phyloP scores from a whole-genome alignment of 257 asterid species.

The Orobanche coerulescens region DNA sequence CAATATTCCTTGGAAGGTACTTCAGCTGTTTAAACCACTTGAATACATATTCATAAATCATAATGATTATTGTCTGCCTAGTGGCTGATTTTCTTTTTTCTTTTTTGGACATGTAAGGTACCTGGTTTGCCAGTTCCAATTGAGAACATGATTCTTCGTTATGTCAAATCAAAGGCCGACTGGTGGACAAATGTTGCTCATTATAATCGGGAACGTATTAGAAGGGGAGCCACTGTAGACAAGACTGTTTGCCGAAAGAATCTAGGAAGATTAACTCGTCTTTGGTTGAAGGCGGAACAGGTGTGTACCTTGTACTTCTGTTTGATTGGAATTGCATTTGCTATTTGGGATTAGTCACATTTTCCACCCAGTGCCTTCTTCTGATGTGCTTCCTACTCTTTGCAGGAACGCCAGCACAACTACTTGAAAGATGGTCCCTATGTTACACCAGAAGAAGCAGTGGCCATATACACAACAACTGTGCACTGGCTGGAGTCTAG shows the following conservation, averaged over 20 bases:
- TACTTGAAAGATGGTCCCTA: conserved; percentile 95
- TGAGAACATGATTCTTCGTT: conserved; percentile 99
- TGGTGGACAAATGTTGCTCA: conserved; percentile 99
- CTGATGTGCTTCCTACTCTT: conserved; percentile 9
- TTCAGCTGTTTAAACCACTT: neutral
- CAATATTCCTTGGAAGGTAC: conserved; percentile 97
- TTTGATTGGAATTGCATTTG: neutral
- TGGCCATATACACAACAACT: conserved; percentile 94
- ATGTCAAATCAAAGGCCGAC: conserved; percentile 98
- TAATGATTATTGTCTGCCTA: neutral
- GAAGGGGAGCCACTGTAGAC: conserved; percentile 99
- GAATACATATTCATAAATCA: neutral
- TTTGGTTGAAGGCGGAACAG: conserved; percentile 99
- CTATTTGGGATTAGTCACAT: neutral
- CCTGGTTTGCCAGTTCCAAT: conserved; percentile 99
- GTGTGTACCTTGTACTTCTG: conserved; percentile 24
- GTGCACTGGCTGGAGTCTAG: conserved; percentile 99
- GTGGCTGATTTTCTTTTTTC: conserved; percentile 2
- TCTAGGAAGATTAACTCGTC: conserved; percentile 98
- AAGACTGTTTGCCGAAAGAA: conserved; percentile 99
- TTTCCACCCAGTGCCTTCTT: neutral
- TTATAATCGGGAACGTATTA: conserved; percentile 92
- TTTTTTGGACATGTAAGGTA: conserved; percentile 36
- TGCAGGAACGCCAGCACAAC: conserved; percentile 93
- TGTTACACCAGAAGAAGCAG: conserved; percentile 99